These are phyloP conservation scores for Verticillium tricorpus DNA, from an alignment of 2,329 filamentous ascomycete species.

Conservation along the genomic window DNA sequence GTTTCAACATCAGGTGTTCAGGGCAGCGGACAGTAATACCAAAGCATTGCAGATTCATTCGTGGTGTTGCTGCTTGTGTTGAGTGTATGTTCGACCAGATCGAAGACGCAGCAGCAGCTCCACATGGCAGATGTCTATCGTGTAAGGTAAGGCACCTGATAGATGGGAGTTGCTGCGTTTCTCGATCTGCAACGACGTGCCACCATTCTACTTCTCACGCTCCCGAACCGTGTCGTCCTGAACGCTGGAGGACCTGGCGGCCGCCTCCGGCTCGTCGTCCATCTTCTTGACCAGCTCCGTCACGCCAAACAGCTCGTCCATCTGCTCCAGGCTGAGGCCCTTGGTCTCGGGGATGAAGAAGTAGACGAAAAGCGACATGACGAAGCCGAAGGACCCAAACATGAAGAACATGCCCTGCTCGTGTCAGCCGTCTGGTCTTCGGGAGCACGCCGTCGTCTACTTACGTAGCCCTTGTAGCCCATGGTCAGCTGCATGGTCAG, in stretches of 20 bases:
- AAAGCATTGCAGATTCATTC: neutral
- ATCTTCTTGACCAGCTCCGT: conserved; percentile 36
- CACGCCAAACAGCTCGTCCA: conserved; percentile 63
- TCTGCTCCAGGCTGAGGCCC: conserved; percentile 57
- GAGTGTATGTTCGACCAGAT: neutral
- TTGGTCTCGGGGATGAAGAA: conserved; percentile 70
- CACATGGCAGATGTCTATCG: neutral
- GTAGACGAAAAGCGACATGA: conserved; percentile 62
- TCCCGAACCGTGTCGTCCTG: conserved; percentile 29
- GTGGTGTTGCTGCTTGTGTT: neutral
- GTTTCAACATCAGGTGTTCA: conserved; percentile 2
- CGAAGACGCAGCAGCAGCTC: neutral
- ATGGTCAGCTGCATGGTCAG: conserved; percentile 61
- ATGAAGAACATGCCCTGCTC: conserved; percentile 60
- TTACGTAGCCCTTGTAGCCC: conserved; percentile 34
- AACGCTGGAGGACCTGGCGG: conserved; percentile 28
- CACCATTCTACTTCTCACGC: neutral
- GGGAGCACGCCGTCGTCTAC: conserved; percentile 8
- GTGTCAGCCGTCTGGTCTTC: neutral
- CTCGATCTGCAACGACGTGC: neutral
- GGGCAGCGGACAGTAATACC: neutral
- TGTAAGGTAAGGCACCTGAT: too few species aligned
- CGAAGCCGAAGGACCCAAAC: conserved; percentile 61
- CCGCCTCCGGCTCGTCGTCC: conserved; percentile 23
- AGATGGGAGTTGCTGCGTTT: too few species aligned